Base-by-base conservation (phyloP, 2,329 filamentous ascomycete species). In the Byssoonygena ceratinophila region DNA sequence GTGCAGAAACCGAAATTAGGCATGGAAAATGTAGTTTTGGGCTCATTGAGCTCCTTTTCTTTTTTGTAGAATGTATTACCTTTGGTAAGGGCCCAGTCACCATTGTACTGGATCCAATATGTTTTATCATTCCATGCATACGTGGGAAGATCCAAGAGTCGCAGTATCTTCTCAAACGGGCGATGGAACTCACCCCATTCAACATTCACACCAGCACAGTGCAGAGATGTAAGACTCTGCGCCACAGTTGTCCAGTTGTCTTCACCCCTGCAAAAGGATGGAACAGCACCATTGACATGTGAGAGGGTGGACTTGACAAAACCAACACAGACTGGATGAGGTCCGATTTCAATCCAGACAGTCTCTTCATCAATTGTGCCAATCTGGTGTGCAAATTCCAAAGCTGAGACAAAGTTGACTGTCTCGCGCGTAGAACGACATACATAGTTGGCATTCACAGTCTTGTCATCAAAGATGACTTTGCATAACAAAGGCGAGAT, bases 281-380 rank as follows among this genome's bases (percentile, higher is more conserved):
- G 75, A 9, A 78, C 74, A 12, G 78, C 76, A 37, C 76, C 72
- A 23, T 76, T 77, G 8, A 73, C 69, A 4, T 70, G 66, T 23
- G 76, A 77, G 51, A 85, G 75, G 3, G 77, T 80, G 14, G 79
- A 76, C 70, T 83, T 84, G 58, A 87, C 76, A 76, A 88, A 82
- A 54, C 77, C 77, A 41, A 76, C 75, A 66, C 80, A 84, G 12
- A 87, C 78, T 0, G 84, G 83, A 60, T 87, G 82, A 34, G 84
- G 83, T n/a, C 85, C 85, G 57, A 88, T 70, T 64, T 89, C 85
- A 52, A 89, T 71, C 78, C 80, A 87, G 27, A 81, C 75, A 4
- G 82, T 84, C 68, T 81, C 80, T 57, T 82, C 79, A 56, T 83
- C 76, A 44, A 85, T 78, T 14, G 76, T 66, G 55, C 76, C 77